Evolutionary conservation across 139 green algal genomes (phyloP).

Genomic region (Bryopsis sp.): DNA sequence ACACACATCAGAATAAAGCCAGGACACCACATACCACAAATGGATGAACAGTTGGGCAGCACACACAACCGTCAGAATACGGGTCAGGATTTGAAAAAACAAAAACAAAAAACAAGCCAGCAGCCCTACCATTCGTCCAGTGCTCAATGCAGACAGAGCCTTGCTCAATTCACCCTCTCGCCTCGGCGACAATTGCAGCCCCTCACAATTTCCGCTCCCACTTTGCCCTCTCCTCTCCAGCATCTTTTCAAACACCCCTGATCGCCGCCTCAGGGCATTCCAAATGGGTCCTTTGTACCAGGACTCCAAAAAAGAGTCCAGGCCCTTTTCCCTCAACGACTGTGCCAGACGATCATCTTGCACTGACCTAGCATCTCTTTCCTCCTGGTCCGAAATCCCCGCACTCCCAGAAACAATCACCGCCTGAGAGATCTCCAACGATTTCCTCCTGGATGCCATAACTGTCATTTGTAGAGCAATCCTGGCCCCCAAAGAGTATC

Average conservation of each 20-base stretch:
- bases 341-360: conserved; percentile 41
- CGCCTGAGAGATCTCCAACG: conserved; percentile 20
- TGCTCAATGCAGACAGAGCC: conserved; percentile 41
- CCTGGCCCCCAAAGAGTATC: conserved; percentile 73
- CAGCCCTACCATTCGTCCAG: conserved; percentile 38
- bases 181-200: too few relatives aligned
- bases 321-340: conserved; percentile 26
- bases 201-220: too few relatives aligned
- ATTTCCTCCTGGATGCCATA: not conserved
- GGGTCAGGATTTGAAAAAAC: not conserved
- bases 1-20: not conserved
- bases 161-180: conserved; percentile 24
- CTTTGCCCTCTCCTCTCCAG: conserved; percentile 11
- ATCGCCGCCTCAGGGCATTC: conserved; percentile 34
- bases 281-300: conserved; percentile 74
- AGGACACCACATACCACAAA: not conserved
- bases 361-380: conserved; percentile 25
- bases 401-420: conserved; percentile 50
- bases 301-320: conserved; percentile 40
- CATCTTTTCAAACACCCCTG: conserved; percentile 29
- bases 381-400: conserved; percentile 32
- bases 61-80: conserved; percentile 18
- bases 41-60: not conserved
- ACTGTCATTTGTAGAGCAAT: conserved; percentile 46
- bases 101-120: not conserved